phyloP scores from a whole-genome alignment of 306 rosid species.

The Corylus heterophylla region DNA sequence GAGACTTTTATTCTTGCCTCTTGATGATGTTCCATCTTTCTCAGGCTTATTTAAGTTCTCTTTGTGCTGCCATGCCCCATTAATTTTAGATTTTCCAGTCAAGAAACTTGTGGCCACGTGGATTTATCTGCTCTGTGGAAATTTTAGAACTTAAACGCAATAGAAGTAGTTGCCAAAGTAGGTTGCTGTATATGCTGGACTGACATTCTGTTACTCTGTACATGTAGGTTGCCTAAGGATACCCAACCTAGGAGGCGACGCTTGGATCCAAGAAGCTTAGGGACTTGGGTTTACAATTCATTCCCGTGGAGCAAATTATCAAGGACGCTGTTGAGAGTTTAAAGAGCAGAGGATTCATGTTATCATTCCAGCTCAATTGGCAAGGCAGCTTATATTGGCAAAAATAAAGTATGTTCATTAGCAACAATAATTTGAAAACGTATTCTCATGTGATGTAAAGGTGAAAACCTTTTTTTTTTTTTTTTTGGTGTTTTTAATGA shows the following conservation, averaged over 20 bases:
- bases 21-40: neutral
- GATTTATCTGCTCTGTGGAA: neutral
- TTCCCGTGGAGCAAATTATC: constrained; percentile 77
- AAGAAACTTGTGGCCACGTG: neutral
- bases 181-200: no score
- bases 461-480: no score
- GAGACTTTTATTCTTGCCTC: neutral
- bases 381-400: no score
- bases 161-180: constrained; percentile 6
- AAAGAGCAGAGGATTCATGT: constrained; percentile 57
- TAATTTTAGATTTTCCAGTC: neutral
- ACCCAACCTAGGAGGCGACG: constrained; percentile 67
- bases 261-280: constrained; percentile 60
- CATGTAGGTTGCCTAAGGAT: constrained; percentile 55
- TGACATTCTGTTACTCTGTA: neutral
- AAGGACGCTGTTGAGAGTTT: constrained; percentile 81
- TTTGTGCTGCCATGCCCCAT: neutral
- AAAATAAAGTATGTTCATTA: no score
- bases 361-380: no score
- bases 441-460: no score
- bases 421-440: no score
- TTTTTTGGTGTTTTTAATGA: no score
- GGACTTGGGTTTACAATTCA: constrained; percentile 75
- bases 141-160: neutral
- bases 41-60: neutral